Percentiles rank a stretch among this genome's conserved stretches.
phyloP scores from a whole-genome alignment of 2,329 filamentous ascomycete species.

The Lecanicillium sp. region DNA sequence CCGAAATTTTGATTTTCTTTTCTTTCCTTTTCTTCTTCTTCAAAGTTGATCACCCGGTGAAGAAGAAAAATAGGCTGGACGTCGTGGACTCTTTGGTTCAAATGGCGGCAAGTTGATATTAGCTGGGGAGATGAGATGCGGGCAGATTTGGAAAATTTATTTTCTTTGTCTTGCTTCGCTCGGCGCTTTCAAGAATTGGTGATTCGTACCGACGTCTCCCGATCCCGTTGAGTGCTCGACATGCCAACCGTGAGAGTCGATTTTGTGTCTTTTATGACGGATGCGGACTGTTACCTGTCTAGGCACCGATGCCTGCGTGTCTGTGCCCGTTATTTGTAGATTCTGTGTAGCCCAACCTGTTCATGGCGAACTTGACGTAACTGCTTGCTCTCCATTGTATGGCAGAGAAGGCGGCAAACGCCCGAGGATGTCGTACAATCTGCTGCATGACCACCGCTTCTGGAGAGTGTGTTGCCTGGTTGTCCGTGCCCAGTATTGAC shows the following conservation, averaged over 20 bases:
- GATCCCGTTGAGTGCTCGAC: conserved; percentile 59
- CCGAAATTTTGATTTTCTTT: conserved; percentile 13
- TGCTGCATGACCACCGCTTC: too few relatives aligned
- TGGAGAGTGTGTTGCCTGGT: too few relatives aligned
- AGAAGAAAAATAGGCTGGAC: conserved; percentile 48
- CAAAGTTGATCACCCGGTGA: conserved; percentile 50
- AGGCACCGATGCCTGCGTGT: too few relatives aligned
- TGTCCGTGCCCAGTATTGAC: too few relatives aligned
- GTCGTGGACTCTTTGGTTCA: conserved; percentile 26
- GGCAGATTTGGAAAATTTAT: conserved; percentile 10
- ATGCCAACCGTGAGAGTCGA: conserved; percentile 22
- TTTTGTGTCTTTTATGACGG: conserved; percentile 12
- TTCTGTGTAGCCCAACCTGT: too few relatives aligned
- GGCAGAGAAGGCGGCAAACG: too few relatives aligned
- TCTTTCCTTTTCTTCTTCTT: conserved; percentile 24
- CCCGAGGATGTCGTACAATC: too few relatives aligned
- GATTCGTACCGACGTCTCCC: conserved; percentile 47
- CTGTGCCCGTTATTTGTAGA: too few relatives aligned
- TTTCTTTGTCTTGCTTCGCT: conserved; percentile 18
- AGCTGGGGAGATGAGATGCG: conserved; percentile 47
- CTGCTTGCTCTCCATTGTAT: too few relatives aligned
- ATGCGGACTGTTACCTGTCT: conserved; percentile 7
- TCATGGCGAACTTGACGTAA: too few relatives aligned
- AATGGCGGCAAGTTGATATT: conserved; percentile 48
- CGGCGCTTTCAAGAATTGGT: conserved; percentile 59